Base-by-base conservation (phyloP, 83 land plant genomes). In the Isoetes engelmannii region DNA sequence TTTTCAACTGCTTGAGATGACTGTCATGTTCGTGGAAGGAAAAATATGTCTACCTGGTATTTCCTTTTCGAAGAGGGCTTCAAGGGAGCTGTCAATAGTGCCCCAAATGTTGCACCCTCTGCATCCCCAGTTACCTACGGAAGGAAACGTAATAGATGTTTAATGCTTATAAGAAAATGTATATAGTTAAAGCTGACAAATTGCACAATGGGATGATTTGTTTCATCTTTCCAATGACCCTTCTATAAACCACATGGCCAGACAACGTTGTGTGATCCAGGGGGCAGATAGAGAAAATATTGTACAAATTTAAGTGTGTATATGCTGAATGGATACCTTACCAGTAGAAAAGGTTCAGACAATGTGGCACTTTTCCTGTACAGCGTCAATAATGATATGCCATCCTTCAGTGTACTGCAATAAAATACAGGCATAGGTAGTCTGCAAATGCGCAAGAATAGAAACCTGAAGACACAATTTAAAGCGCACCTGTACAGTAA, bases 331-430 rank as follows among this genome's bases (percentile, higher is more conserved):
- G 55, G 13, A 51, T 12, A 51, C 13, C 44, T 43, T 87, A 87
- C 91, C 82, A 87, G 79, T 37, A 87, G 65, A 71, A 78, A 79
- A 55, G 77, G 76, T 6, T 88, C 91, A 61, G 91, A 84, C 57
- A 77, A 82, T 44, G 80, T 76, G 73, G 73, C 63, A 65, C 91
- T 87, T 78, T 82, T 83, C 60, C 91, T 76, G 68, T 87, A 87
- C 61, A 87, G 77, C 4, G 86, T 85, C 57, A 83, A 77, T 48
- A 87, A 82, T 12, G 91, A 87, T 61, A 87, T 83, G 21, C 91
- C 91, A 81, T 87, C 85, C 74, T 78, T 80, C 87, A 85, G 81
- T 47, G 91, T 87, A 57, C 91, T 87, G 81, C 72, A 67, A 13
- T 42, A 62, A 65, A 49, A 48, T n/a, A 65, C n/a, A 63, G 17